A percentile compares a stretch with the other conserved stretches of the same genome.
phyloP scores from a whole-genome alignment of 768 basidiomycete genomes.

The Russula earlei region DNA sequence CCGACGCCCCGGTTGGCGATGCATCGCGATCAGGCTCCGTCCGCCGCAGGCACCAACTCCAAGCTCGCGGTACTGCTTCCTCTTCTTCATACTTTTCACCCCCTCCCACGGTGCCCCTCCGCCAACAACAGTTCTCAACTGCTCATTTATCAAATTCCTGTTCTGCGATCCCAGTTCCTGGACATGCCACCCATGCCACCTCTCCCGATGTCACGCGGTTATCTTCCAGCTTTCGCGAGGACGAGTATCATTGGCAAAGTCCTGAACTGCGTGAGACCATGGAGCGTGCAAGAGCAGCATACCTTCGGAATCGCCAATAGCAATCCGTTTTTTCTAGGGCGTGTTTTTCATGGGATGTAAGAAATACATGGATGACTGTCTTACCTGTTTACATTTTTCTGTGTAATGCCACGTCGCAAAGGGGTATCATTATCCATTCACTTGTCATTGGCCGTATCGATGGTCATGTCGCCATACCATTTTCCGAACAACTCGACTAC shows the following conservation, averaged over 20 bases:
- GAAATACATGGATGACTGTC: too few relatives aligned
- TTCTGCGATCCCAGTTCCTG: constrained; percentile 25
- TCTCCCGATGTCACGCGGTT: constrained; percentile 12
- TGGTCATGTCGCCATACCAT: too few relatives aligned
- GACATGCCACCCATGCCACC: constrained; percentile 20
- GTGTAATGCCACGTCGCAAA: not conserved
- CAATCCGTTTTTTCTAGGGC: not conserved
- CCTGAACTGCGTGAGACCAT: constrained; percentile 61
- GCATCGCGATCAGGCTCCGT: constrained; percentile 23
- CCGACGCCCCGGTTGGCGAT: constrained; percentile 2
- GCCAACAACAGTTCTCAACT: constrained; percentile 5
- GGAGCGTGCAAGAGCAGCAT: constrained; percentile 51
- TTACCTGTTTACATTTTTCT: too few relatives aligned
- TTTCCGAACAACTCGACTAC: too few relatives aligned
- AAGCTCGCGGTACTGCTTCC: constrained; percentile 20
- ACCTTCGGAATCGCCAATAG: constrained; percentile 18
- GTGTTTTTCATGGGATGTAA: not conserved
- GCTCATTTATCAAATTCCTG: constrained; percentile 22
- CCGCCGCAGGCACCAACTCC: constrained; percentile 19
- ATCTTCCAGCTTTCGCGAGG: constrained; percentile 32
- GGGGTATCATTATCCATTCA: not conserved
- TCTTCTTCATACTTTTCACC: constrained; percentile 24
- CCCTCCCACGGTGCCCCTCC: constrained; percentile 22
- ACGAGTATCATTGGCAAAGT: constrained; percentile 46
- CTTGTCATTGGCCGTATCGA: not conserved